Conservation (phyloP, 129 eudicot species). For the Apium graveolens region DNA sequence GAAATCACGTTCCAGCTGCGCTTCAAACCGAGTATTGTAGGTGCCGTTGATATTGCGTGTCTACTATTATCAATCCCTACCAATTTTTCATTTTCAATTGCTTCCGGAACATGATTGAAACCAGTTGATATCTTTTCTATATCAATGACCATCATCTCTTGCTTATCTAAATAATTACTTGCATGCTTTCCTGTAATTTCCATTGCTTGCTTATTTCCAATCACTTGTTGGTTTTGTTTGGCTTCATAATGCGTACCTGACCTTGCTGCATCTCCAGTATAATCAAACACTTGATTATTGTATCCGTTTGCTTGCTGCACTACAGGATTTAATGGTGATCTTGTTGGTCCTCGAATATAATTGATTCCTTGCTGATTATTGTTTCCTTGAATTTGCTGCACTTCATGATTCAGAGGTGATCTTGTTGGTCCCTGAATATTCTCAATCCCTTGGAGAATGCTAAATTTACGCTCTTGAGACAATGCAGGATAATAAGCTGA, state of each 20-base stretch:
- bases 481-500: too few relatives aligned
- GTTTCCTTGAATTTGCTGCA: not conserved
- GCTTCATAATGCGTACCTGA: not conserved
- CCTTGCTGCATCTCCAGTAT: not conserved
- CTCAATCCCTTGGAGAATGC: not conserved
- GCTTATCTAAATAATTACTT: not conserved
- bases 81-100: too few relatives aligned
- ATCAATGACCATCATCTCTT: not conserved
- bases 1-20: not conserved
- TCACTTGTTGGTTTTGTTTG: not conserved
- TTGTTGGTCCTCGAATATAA: not conserved
- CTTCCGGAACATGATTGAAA: not conserved
- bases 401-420: not conserved
- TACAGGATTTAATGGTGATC: too few relatives aligned
- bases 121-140: not conserved
- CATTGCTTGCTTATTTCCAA: not conserved
- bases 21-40: not conserved
- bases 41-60: too few relatives aligned
- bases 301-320: not conserved
- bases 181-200: not conserved
- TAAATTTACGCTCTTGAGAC: not conserved
- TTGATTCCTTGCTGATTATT: not conserved
- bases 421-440: not conserved
- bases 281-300: too few relatives aligned
- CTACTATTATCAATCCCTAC: too few relatives aligned